Conservation (phyloP, 208 protist species). For the Angomonas deanei region DNA sequence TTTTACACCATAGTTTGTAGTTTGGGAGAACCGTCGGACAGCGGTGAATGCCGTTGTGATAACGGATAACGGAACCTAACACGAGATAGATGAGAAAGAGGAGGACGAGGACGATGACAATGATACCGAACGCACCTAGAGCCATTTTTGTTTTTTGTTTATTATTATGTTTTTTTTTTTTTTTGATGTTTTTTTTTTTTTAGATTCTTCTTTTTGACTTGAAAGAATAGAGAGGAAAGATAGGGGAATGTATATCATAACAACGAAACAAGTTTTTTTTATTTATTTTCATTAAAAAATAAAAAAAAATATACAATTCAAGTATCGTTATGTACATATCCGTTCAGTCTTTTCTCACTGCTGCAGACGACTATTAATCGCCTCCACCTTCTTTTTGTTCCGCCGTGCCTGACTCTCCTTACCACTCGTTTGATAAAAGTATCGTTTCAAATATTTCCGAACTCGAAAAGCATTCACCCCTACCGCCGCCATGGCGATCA, state of each 20-base stretch:
- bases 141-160: constrained; percentile 7
- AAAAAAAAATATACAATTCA: neutral
- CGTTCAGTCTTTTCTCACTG: no score
- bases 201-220: neutral
- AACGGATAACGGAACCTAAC: constrained; percentile 71
- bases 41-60: constrained; percentile 55
- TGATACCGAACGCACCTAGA: constrained; percentile 2
- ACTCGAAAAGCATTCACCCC: constrained; percentile 32
- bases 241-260: neutral
- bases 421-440: no score
- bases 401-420: no score
- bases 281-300: neutral
- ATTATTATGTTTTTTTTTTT: constrained; percentile 6
- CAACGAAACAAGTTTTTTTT: no score
- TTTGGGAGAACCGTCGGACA: constrained; percentile 77
- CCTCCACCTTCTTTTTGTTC: no score
- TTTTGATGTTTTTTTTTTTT: constrained; percentile 12
- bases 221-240: constrained; percentile 7
- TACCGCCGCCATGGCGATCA: constrained; percentile 20
- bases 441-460: neutral
- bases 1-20: constrained; percentile 59
- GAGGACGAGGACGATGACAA: constrained; percentile 30
- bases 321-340: no score
- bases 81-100: constrained; percentile 18
- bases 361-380: no score